A percentile compares a stretch with the other conserved stretches of the same genome.
Conservation (phyloP, 2,329 filamentous ascomycete species). For the Phaeosphaeriaceae sp. region DNA sequence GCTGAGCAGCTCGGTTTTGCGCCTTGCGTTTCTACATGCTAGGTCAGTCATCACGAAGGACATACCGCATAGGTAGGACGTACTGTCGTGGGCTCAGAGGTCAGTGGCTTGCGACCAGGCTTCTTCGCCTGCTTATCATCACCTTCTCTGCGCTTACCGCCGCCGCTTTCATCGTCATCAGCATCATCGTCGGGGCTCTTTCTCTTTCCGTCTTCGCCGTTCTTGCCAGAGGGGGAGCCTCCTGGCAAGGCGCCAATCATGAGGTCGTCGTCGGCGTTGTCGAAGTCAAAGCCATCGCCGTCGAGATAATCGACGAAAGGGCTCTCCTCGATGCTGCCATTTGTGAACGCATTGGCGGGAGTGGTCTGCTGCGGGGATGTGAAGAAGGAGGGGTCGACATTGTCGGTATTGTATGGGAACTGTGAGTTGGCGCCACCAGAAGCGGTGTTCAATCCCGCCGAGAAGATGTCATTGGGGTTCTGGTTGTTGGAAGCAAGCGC, state of each 20-base stretch:
- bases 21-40: constrained; percentile 84
- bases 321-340: constrained; percentile 68
- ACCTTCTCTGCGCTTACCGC: constrained; percentile 79
- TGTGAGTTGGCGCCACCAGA: constrained; percentile 29
- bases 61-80: constrained; percentile 52
- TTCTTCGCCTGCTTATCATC: constrained; percentile 92
- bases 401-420: constrained; percentile 43
- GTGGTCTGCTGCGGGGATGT: constrained; percentile 47
- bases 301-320: constrained; percentile 87
- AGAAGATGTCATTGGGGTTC: constrained; percentile 38
- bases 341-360: constrained; percentile 56
- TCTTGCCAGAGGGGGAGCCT: constrained; percentile 58
- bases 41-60: constrained; percentile 28
- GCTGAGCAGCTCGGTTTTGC: constrained; percentile 67
- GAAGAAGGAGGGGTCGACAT: constrained; percentile 46
- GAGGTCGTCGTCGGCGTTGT: constrained; percentile 64
- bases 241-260: constrained; percentile 81
- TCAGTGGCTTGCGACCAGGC: constrained; percentile 93
- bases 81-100: constrained; percentile 94
- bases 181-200: constrained; percentile 75
- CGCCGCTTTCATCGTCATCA: constrained; percentile 66
- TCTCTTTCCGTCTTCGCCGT: constrained; percentile 60
- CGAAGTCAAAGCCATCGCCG: constrained; percentile 78
- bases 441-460: constrained; percentile 23
- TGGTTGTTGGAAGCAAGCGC: constrained; percentile 56